Conservation (phyloP, 345 rosid species). For the Lepidium aucheri region DNA sequence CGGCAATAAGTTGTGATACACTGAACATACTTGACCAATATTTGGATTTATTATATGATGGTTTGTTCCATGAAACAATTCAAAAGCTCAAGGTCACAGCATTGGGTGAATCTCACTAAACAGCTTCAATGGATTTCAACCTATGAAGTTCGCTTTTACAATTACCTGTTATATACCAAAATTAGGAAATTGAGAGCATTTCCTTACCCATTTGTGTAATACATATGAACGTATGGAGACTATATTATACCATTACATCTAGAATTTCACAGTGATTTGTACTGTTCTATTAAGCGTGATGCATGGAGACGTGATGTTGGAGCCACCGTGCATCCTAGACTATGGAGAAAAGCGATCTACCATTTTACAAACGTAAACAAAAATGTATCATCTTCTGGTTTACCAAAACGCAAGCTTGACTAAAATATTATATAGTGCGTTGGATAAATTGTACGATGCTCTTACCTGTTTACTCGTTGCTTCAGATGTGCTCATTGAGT, state of each 20-base stretch:
- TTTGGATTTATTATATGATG: neutral
- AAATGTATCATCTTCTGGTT: neutral
- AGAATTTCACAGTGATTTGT: conserved; percentile 57
- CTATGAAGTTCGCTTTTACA: neutral
- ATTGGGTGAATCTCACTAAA: neutral
- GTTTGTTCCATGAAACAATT: neutral
- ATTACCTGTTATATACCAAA: neutral
- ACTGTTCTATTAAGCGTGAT: conserved; percentile 79
- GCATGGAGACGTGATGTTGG: conserved; percentile 95
- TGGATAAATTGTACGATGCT: neutral
- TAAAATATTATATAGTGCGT: neutral
- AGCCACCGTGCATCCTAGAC: conserved; percentile 66
- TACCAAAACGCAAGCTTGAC: neutral
- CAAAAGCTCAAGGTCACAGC: neutral
- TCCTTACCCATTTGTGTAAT: neutral
- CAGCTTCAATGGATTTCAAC: neutral
- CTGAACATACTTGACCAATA: no score
- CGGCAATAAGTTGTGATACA: no score
- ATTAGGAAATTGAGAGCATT: conserved; percentile 6
- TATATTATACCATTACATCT: neutral
- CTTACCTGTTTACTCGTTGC: conserved; percentile 85
- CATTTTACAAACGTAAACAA: neutral
- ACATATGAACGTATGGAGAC: neutral
- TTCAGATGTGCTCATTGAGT: conserved; percentile 70
- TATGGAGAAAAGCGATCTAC: conserved; percentile 66